These are phyloP conservation scores for Acorus gramineus DNA, from an alignment of 106 monocot genomes.

Conservation along the genomic window DNA sequence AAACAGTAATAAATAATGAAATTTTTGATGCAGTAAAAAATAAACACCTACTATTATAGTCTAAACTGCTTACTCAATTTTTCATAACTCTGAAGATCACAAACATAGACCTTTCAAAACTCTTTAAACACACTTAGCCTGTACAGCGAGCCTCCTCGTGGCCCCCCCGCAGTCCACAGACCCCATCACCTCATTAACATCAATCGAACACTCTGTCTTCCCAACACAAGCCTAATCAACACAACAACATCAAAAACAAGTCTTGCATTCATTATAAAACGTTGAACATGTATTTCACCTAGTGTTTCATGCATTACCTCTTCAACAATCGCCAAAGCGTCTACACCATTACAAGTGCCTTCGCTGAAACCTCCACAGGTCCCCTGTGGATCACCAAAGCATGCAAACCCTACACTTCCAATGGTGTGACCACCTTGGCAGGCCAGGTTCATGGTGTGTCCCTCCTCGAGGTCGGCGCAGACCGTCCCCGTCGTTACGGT, in stretches of 20 bases:
- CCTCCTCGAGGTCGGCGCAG: background rate
- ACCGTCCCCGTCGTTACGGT: background rate
- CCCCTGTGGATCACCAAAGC: conserved; percentile 1
- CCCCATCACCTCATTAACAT: background rate
- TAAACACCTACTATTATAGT: no score
- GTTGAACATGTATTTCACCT: no score
- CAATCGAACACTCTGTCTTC: background rate
- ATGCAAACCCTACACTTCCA: background rate
- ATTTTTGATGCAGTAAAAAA: no score
- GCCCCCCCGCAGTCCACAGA: background rate
- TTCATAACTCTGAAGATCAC: no score
- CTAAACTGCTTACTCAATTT: no score
- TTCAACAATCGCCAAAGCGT: background rate
- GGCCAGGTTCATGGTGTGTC: background rate
- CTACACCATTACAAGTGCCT: background rate
- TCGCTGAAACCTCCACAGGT: background rate
- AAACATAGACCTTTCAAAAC: no score
- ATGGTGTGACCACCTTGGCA: conserved; percentile 4
- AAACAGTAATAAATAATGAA: no score
- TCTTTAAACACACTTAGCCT: no score
- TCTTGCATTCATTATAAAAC: background rate
- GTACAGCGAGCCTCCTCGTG: no score
- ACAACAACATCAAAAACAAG: background rate
- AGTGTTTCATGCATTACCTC: no score
- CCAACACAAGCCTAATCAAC: conserved; percentile 1